Percentiles rank a stretch among this genome's conserved stretches.
phyloP scores from a whole-genome alignment of 768 basidiomycete genomes.

The Vararia minispora region DNA sequence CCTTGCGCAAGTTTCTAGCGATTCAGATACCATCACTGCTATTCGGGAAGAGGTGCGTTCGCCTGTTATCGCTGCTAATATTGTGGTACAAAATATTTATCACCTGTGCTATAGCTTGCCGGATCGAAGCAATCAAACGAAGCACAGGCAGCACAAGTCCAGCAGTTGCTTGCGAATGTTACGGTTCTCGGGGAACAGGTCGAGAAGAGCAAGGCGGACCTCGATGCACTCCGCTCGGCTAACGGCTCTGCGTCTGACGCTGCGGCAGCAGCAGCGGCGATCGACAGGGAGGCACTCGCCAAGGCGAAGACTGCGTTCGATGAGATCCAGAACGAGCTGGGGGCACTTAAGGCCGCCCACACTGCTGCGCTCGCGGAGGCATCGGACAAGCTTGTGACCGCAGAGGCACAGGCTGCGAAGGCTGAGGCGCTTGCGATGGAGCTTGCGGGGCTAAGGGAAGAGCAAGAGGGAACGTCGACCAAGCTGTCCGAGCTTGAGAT shows the following conservation, averaged over 20 bases:
- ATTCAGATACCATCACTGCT: conserved; percentile 24
- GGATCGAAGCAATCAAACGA: conserved; percentile 29
- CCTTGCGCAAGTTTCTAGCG: conserved; percentile 26
- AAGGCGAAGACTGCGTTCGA: conserved; percentile 55
- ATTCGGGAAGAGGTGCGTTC: conserved; percentile 42
- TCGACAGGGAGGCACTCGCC: conserved; percentile 52
- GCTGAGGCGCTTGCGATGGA: conserved; percentile 35
- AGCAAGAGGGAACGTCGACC: conserved; percentile 59
- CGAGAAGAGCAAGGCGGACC: conserved; percentile 34
- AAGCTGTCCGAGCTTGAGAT: conserved; percentile 76
- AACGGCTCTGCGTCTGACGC: conserved; percentile 32
- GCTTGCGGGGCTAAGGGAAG: conserved; percentile 39
- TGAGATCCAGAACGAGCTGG: conserved; percentile 39
- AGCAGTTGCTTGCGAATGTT: conserved; percentile 39
- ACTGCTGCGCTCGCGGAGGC: conserved; percentile 36
- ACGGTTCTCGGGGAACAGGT: conserved; percentile 40
- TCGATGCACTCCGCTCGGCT: conserved; percentile 38
- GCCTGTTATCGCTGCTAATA: not conserved
- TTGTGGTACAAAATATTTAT: not conserved
- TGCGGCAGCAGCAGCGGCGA: conserved; percentile 38
- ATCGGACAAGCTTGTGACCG: conserved; percentile 30
- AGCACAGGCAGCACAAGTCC: conserved; percentile 34
- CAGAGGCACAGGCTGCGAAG: conserved; percentile 35
- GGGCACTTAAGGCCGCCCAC: conserved; percentile 40
- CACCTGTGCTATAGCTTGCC: conserved; percentile 33